Evolutionary conservation across 2,329 filamentous ascomycete species (phyloP).

Genomic region (Hypoxylon sp.): DNA sequence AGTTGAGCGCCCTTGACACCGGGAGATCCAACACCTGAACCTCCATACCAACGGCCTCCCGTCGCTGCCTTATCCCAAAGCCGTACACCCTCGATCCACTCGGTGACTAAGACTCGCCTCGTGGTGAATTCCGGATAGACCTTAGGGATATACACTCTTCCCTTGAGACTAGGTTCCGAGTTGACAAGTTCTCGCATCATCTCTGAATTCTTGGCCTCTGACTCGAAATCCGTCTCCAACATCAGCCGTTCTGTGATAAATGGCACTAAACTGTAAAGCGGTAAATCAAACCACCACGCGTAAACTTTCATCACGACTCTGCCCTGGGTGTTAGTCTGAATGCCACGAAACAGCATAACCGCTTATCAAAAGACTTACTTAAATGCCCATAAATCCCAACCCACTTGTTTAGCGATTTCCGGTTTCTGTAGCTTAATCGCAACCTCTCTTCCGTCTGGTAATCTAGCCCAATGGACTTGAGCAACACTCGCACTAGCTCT

Average conservation of each 20-base stretch:
- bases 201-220: conserved; percentile 88
- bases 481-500: conserved; percentile 89
- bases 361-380: conserved; percentile 61
- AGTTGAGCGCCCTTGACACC: conserved; percentile 76
- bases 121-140: conserved; percentile 86
- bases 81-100: conserved; percentile 96
- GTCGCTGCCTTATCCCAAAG: conserved; percentile 92
- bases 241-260: conserved; percentile 92
- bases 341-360: neutral
- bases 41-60: conserved; percentile 79
- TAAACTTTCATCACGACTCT: conserved; percentile 84
- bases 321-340: conserved; percentile 30
- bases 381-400: conserved; percentile 96
- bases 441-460: conserved; percentile 88
- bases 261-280: conserved; percentile 87
- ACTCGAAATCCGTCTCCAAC: conserved; percentile 93
- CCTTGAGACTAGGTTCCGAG: conserved; percentile 76
- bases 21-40: conserved; percentile 77
- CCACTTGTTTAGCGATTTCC: conserved; percentile 89
- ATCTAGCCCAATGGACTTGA: conserved; percentile 92
- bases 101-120: conserved; percentile 86
- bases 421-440: conserved; percentile 97
- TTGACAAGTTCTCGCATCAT: conserved; percentile 81
- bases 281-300: conserved; percentile 89
- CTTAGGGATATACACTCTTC: conserved; percentile 86